A percentile compares a stretch with the other conserved stretches of the same genome.
phyloP scores from a whole-genome alignment of 2,329 filamentous ascomycete species.

The Parastagonospora avenae region DNA sequence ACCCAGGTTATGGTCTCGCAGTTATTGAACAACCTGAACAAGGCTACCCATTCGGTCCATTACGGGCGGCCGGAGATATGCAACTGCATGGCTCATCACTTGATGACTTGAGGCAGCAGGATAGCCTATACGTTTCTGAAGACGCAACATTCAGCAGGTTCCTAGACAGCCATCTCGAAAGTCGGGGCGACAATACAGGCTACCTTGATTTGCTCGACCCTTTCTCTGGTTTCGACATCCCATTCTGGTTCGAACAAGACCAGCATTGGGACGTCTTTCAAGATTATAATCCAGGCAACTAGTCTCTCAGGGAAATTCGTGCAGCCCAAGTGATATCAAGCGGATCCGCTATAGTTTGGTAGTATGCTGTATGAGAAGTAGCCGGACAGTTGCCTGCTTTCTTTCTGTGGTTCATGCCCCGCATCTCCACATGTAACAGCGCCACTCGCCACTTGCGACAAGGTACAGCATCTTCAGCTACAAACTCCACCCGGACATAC shows the following conservation, averaged over 20 bases:
- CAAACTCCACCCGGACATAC: neutral
- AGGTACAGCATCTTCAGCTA: too few species aligned
- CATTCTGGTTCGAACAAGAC: conserved; percentile 44
- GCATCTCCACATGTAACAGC: too few species aligned
- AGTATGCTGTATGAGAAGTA: too few species aligned
- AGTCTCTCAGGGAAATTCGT: too few species aligned
- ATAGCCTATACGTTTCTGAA: conserved; percentile 5
- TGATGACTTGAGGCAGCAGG: neutral
- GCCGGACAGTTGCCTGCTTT: too few species aligned
- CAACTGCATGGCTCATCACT: neutral
- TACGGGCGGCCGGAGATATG: too few species aligned
- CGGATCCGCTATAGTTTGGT: too few species aligned
- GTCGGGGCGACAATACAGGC: neutral
- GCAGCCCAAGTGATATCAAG: too few species aligned
- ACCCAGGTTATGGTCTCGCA: neutral
- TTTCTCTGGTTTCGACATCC: conserved; percentile 44
- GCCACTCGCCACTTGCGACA: too few species aligned
- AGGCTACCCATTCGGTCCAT: too few species aligned
- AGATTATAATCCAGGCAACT: neutral
- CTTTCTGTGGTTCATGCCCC: too few species aligned
- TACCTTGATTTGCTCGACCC: conserved; percentile 24
- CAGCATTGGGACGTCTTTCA: conserved; percentile 34
- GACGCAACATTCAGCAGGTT: conserved; percentile 14
- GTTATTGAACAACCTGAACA: neutral
- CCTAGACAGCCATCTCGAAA: conserved; percentile 3